phyloP scores from a whole-genome alignment of 2,329 filamentous ascomycete species.

The Seiridium unicorne region DNA sequence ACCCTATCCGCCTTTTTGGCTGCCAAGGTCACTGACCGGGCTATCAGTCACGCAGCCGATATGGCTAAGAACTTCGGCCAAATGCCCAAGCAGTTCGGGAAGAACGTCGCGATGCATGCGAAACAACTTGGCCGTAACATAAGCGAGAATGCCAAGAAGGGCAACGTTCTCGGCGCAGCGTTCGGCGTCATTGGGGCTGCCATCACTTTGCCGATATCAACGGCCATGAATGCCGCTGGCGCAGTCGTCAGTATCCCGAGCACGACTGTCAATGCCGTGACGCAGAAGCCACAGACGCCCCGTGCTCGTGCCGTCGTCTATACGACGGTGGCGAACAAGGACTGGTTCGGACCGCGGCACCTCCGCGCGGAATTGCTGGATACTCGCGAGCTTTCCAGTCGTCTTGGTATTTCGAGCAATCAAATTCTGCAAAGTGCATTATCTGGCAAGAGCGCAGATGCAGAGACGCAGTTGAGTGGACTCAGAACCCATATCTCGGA shows the following conservation, averaged over 20 bases:
- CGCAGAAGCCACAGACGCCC: conserved; percentile 37
- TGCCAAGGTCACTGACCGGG: conserved; percentile 41
- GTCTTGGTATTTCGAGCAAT: conserved; percentile 26
- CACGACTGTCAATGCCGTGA: conserved; percentile 29
- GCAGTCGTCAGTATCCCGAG: conserved; percentile 33
- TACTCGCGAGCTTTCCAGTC: conserved; percentile 18
- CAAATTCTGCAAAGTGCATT: conserved; percentile 39
- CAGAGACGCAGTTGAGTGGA: conserved; percentile 14
- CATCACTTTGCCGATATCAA: conserved; percentile 36
- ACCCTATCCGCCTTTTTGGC: conserved; percentile 45
- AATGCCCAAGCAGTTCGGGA: conserved; percentile 33
- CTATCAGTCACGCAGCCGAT: conserved; percentile 41
- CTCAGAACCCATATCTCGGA: conserved; percentile 7
- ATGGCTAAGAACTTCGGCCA: conserved; percentile 33
- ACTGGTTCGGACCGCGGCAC: conserved; percentile 40
- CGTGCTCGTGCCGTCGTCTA: conserved; percentile 40
- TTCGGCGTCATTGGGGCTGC: conserved; percentile 32
- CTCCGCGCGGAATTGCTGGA: conserved; percentile 35
- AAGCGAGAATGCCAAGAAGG: conserved; percentile 31
- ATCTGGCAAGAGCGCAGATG: conserved; percentile 9
- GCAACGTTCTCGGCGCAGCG: conserved; percentile 38
- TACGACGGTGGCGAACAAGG: conserved; percentile 36
- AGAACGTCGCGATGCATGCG: conserved; percentile 32
- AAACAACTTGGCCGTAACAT: conserved; percentile 36
- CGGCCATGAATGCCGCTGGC: conserved; percentile 34